phyloP scores from a whole-genome alignment of 495 filamentous ascomycete genomes.

The Neurospora sp. region DNA sequence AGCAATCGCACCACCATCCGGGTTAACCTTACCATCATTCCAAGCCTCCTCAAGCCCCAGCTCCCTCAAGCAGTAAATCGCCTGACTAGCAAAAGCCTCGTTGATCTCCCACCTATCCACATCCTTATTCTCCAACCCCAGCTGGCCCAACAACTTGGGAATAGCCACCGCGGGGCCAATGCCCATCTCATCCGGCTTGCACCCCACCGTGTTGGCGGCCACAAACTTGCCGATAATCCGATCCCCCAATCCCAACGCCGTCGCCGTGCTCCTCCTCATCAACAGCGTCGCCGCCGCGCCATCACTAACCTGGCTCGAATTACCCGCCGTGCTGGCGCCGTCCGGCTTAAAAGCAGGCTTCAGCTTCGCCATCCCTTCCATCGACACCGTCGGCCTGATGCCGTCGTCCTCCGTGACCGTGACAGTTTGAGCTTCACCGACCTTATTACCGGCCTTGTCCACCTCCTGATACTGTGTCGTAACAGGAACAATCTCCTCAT shows the following conservation, averaged over 20 bases:
- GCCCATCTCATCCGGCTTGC: constrained; percentile 86
- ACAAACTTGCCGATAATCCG: constrained; percentile 75
- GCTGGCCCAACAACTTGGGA: constrained; percentile 60
- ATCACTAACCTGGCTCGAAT: constrained; percentile 78
- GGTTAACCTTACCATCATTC: constrained; percentile 65
- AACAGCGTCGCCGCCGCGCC: constrained; percentile 75
- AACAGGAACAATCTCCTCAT: constrained; percentile 69
- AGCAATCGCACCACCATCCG: constrained; percentile 87
- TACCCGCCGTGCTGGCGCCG: constrained; percentile 76
- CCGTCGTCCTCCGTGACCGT: constrained; percentile 72
- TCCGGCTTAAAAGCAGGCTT: constrained; percentile 73
- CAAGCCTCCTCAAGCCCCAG: constrained; percentile 54
- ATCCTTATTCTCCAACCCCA: constrained; percentile 55
- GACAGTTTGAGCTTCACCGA: constrained; percentile 36
- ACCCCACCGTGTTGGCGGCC: constrained; percentile 60
- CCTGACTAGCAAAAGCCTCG: constrained; percentile 89
- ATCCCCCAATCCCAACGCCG: constrained; percentile 54
- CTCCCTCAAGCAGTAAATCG: constrained; percentile 67
- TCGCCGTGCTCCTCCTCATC: constrained; percentile 77
- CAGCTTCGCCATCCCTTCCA: constrained; percentile 63
- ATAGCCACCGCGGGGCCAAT: constrained; percentile 80
- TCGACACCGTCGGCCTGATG: constrained; percentile 53
- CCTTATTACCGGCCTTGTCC: constrained; percentile 49
- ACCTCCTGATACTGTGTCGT: constrained; percentile 55
- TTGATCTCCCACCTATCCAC: constrained; percentile 94